Evolutionary conservation across 371 early-diverging fungal genomes (phyloP).

Genomic region (Mortierella sp.): DNA sequence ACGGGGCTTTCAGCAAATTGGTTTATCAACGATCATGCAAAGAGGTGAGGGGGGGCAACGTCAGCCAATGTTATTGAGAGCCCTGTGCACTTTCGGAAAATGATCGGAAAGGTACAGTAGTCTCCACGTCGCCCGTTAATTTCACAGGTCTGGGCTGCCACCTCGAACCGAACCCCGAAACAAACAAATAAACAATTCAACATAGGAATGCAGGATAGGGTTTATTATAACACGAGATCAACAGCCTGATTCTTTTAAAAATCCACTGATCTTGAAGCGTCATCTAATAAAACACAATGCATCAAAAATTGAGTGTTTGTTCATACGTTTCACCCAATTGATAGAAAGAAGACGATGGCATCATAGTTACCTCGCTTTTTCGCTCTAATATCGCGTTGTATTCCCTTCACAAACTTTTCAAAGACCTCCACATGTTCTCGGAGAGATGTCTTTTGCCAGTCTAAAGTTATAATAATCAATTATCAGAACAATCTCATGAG

Average conservation of each 20-base stretch:
- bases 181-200: background rate
- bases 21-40: too few species aligned
- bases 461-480: conserved; percentile 25
- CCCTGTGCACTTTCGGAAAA: background rate
- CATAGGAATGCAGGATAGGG: background rate
- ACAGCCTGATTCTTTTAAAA: conserved; percentile 10
- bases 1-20: too few species aligned
- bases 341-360: background rate
- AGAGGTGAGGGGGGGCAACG: too few species aligned
- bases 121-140: background rate
- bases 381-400: conserved; percentile 59
- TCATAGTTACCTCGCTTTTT: conserved; percentile 59
- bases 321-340: too few species aligned
- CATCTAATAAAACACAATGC: background rate
- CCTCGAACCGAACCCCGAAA: background rate
- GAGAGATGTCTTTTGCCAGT: conserved; percentile 73
- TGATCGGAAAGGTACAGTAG: background rate
- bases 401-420: conserved; percentile 71
- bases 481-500: too few species aligned
- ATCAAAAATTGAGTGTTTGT: background rate
- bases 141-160: background rate
- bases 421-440: conserved; percentile 75
- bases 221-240: background rate
- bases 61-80: background rate
- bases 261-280: conserved; percentile 24